Evolutionary conservation across 805 yeast genomes (phyloP).

Genomic region (Monosporozyma solicola): DNA sequence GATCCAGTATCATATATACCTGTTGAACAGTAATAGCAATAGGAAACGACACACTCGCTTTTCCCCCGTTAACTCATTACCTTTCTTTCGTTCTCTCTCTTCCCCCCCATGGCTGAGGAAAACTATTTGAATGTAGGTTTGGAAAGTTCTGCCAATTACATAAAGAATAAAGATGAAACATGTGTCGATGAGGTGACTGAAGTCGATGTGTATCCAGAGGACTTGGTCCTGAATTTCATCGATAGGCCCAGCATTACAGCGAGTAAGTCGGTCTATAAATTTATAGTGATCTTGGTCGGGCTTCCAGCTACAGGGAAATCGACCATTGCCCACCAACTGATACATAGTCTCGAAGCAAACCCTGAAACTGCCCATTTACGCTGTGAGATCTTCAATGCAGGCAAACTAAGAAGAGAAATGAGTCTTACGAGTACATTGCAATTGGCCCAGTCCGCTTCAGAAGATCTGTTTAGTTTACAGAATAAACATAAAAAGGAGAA

Average conservation of each 20-base stretch:
- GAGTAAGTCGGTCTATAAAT: constrained; percentile 27
- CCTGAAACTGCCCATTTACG: constrained; percentile 21
- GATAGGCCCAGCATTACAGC: neutral
- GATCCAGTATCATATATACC: too few relatives aligned
- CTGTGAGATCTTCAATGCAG: constrained; percentile 57
- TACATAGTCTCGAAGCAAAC: constrained; percentile 40
- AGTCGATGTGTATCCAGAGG: neutral
- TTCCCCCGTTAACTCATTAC: too few relatives aligned
- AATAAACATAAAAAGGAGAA: constrained; percentile 38
- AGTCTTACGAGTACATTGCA: constrained; percentile 22
- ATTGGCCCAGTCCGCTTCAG: constrained; percentile 27
- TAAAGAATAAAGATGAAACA: constrained; percentile 10
- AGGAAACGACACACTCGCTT: too few relatives aligned
- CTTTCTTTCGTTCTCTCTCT: too few relatives aligned
- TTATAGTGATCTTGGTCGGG: constrained; percentile 65
- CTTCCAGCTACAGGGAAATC: constrained; percentile 74
- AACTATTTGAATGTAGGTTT: constrained; percentile 12
- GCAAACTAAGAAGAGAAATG: constrained; percentile 56
- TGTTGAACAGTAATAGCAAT: too few relatives aligned
- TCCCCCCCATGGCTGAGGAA: constrained; percentile 12
- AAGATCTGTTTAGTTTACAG: constrained; percentile 36
- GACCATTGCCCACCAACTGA: constrained; percentile 57
- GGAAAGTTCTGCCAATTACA: constrained; percentile 10
- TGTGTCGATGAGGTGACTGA: neutral
- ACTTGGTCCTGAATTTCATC: neutral